phyloP scores from a whole-genome alignment of 306 rosid species.

The Vachellia collinsii region DNA sequence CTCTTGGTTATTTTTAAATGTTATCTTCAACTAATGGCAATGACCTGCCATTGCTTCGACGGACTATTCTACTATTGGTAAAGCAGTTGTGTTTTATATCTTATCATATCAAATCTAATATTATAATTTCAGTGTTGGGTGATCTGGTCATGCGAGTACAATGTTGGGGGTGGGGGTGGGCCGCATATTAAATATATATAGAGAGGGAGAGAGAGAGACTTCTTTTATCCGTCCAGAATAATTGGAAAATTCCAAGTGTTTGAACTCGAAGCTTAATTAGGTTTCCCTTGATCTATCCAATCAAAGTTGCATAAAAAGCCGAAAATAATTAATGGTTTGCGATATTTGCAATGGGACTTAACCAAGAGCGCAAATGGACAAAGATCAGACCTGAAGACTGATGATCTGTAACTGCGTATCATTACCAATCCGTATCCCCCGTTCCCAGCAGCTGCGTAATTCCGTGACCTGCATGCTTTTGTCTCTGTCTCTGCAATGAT shows the following conservation, averaged over 20 bases:
- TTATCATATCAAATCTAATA: background rate
- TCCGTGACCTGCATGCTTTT: background rate
- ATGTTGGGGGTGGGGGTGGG: too few species aligned
- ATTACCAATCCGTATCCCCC: background rate
- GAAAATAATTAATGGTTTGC: background rate
- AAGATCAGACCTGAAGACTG: too few species aligned
- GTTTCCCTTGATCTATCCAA: too few species aligned
- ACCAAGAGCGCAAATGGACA: background rate
- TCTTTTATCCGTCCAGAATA: too few species aligned
- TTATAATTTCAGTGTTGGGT: slow-evolving; percentile 3
- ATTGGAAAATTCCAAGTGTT: too few species aligned
- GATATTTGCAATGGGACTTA: background rate
- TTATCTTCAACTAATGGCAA: slow-evolving; percentile 1
- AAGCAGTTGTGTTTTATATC: background rate
- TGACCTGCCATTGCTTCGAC: slow-evolving; percentile 9
- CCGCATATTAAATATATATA: too few species aligned
- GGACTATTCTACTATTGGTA: background rate
- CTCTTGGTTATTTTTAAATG: background rate
- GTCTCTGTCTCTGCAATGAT: background rate
- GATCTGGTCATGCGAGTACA: too few species aligned
- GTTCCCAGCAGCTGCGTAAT: background rate
- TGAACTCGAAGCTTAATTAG: too few species aligned
- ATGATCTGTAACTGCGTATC: too few species aligned
- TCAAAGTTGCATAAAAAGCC: too few species aligned
- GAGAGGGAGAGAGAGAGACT: too few species aligned